Base-by-base conservation (phyloP, 495 filamentous ascomycete genomes). In the Aspergillus avenaceus region DNA sequence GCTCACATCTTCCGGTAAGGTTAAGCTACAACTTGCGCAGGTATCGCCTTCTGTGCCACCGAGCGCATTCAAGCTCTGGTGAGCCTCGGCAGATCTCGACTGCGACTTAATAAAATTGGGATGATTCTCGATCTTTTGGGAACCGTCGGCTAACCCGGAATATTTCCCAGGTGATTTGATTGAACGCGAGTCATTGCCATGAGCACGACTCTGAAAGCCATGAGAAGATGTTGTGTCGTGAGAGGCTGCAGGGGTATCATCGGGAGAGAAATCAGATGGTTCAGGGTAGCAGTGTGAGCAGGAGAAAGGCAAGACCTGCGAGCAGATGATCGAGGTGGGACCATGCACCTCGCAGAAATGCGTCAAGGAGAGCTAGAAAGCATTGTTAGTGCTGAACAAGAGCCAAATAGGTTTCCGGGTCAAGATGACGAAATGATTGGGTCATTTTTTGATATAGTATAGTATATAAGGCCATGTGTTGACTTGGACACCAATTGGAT, bases 271-370 rank as follows among this genome's bases (percentile, higher is more conserved):
- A 16, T 69, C 64, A 46, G 59, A 38, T 13, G 45, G 54, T 13
- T 74, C 70, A 34, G 68, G 65, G 53, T 72, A 83, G 63, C 91
- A 97, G 64, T 84, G 82, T 47, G 75, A 66, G 62, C 91, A 97
- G 44, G 85, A 76, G 37, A 90, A 84, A 1, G 88, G 86, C 21
- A 88, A 74, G 42, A 88, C 86, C 70, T 96, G 90, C 47, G 91
- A 96, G 66, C 95, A 95, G 71, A 97, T 87, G 67, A 97, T 84
- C 45, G 91, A 93, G 42, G 91, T 96, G 11, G 91, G 91, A 52
- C 91, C 91, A 77, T 97, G 91, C 60, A 90, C 78, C 70, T 97
- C 91, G 77, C 91, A 97, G 69, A 95, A 97, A 73, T 97, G 91
- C 62, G 91, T 91, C 58, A 97, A 82, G 65, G 90, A 95, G 62